phyloP scores from a whole-genome alignment of 495 filamentous ascomycete genomes.

The Aspergillus heteromorphus region DNA sequence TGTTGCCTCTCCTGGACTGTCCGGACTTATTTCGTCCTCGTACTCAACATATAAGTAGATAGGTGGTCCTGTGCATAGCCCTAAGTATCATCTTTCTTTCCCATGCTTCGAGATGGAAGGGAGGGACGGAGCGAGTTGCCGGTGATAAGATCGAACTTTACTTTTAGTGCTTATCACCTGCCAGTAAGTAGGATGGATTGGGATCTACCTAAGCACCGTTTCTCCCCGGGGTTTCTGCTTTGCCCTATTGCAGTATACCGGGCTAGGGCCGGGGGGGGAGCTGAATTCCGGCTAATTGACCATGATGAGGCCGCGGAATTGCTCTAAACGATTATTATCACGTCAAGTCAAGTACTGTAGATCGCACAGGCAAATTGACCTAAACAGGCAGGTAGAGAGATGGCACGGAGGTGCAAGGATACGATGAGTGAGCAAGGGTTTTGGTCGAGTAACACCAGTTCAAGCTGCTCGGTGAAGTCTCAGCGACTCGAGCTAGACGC shows the following conservation, averaged over 20 bases:
- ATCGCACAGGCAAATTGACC: neutral
- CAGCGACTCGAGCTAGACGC: neutral
- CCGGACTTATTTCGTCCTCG: too few species aligned
- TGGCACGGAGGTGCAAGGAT: neutral
- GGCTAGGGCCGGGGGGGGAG: neutral
- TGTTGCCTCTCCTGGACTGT: neutral
- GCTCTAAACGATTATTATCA: too few species aligned
- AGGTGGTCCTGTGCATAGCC: too few species aligned
- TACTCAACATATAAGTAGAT: too few species aligned
- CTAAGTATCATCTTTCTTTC: neutral
- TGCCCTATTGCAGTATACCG: neutral
- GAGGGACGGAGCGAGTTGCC: neutral
- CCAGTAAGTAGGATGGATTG: neutral
- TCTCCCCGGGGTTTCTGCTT: neutral
- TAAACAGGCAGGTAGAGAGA: neutral
- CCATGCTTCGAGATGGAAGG: neutral
- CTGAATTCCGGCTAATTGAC: neutral
- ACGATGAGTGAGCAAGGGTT: neutral
- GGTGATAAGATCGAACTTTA: neutral
- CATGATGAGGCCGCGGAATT: too few species aligned
- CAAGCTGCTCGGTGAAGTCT: neutral
- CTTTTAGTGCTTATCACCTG: neutral
- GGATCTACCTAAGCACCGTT: too few species aligned
- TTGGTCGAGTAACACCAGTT: neutral
- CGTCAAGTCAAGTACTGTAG: neutral